Evolutionary conservation across 805 yeast genomes (phyloP).

Genomic region (Scheffersomyces coipomensis): DNA sequence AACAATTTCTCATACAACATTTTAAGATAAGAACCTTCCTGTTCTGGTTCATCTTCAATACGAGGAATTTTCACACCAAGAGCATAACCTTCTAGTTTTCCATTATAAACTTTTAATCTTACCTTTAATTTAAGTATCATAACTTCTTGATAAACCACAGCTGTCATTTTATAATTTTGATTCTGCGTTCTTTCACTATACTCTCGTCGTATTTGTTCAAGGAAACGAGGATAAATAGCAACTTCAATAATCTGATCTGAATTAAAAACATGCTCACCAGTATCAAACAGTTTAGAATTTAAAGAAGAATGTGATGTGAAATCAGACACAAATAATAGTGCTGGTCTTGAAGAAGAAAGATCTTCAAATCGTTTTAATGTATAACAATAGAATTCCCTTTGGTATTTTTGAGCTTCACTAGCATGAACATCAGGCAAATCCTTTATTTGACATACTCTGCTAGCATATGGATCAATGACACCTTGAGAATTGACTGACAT

Average conservation of each 20-base stretch:
- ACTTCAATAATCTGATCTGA: conserved; percentile 12
- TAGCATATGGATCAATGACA: no score
- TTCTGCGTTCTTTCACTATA: no score
- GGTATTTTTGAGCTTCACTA: neutral
- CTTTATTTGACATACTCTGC: no score
- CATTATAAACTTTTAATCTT: conserved; percentile 9
- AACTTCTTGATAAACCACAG: conserved; percentile 5
- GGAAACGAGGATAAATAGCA: conserved; percentile 11
- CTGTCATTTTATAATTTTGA: no score
- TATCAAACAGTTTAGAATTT: conserved; percentile 3
- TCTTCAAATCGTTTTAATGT: conserved; percentile 4
- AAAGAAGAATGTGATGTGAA: conserved; percentile 13
- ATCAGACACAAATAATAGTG: conserved; percentile 15
- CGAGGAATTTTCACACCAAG: neutral
- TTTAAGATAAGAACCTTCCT: no score
- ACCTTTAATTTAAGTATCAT: conserved; percentile 8
- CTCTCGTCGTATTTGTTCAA: conserved; percentile 3
- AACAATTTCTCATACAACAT: neutral
- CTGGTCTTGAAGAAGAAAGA: conserved; percentile 8
- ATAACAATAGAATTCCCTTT: conserved; percentile 3
- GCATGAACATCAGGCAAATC: neutral
- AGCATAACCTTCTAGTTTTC: conserved; percentile 8
- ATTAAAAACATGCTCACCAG: conserved; percentile 4
- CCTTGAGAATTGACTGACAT: no score
- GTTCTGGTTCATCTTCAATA: neutral